phyloP scores from a whole-genome alignment of 441 rosid species.

The Aquilaria agallochum region DNA sequence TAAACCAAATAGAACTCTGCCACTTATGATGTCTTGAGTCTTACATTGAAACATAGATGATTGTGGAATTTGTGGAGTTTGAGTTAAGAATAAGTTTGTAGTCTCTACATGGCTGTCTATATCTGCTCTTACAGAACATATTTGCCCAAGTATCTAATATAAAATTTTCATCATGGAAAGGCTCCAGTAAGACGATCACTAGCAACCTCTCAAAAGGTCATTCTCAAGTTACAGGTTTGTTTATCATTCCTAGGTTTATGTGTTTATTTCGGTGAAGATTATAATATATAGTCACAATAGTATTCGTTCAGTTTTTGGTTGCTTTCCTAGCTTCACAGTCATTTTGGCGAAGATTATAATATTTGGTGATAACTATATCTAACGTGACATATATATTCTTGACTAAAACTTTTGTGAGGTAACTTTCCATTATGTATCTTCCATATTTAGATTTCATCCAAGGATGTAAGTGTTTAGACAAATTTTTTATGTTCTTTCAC shows the following conservation, averaged over 20 bases:
- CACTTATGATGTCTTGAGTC: no score
- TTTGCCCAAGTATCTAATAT: slow-evolving; percentile 28
- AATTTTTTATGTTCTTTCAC: background rate
- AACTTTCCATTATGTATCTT: background rate
- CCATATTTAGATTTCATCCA: background rate
- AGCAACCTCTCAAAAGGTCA: slow-evolving; percentile 42
- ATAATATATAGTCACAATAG: no score
- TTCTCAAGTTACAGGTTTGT: slow-evolving; percentile 61
- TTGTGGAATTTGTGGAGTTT: no score
- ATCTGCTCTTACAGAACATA: slow-evolving; percentile 3
- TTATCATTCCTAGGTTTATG: background rate
- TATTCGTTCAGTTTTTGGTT: no score
- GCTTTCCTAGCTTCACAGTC: no score
- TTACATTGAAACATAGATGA: no score
- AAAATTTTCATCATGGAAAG: slow-evolving; percentile 37
- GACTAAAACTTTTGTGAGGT: no score
- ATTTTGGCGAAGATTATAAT: no score
- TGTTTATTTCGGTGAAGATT: background rate
- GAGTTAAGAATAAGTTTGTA: background rate
- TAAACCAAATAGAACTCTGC: no score
- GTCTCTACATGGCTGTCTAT: background rate
- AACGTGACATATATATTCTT: no score
- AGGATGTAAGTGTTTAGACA: background rate
- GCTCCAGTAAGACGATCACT: slow-evolving; percentile 48
- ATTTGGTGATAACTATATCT: no score